Evolutionary conservation across 177 flowering plant genomes (phyloP), one percentile per base, ranked within the genome.

Genomic region (Vitis hybrid): DNA sequence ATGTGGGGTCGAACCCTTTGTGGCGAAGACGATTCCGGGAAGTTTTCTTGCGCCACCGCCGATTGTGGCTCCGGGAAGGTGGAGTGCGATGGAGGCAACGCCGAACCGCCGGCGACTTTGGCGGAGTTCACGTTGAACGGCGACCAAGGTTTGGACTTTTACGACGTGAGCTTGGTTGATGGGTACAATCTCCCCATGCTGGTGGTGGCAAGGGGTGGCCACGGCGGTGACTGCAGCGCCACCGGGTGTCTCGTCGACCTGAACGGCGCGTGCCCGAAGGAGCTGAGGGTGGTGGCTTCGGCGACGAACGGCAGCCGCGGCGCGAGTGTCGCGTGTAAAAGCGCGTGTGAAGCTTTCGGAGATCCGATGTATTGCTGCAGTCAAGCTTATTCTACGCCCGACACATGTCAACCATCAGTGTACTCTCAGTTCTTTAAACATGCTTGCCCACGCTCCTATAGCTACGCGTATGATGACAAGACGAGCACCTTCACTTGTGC

Each of bases 281-380:
- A 61, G 63, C 67, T 85, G 68, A 77, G 68, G 56, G 82, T 80
- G 76, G 78, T 74, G 63, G 74, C 71, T 72, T 67, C 46, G 46
- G 46, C 46, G 9, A 41, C 41, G 75, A 51, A 64, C n/a, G 75
- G 73, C 5, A 54, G 56, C 11, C n/a, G 71, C 24, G 20, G 59
- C 11, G 46, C 60, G 63, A 32, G 80, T n/a, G 80, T 83, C 54
- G 90, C 85, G 56, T 87, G 90, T 54, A 71, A 74, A 78, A 87
- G 88, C 79, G 91, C 91, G 68, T 87, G 91, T 63, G 89, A 85
- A 76, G 91, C 87, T 24, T 82, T 85, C 48, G 83, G 83, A n/a
- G 84, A 84, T 62, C 88, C 91, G 18, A 12, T 30, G 74, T 87
- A 62, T 62, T 87, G 91, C 61, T 87, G 91, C 53, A 87, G 87